These are phyloP conservation scores for Edaphochlamys debaryana DNA, from an alignment of 139 green algal genomes.

Conservation along the genomic window DNA sequence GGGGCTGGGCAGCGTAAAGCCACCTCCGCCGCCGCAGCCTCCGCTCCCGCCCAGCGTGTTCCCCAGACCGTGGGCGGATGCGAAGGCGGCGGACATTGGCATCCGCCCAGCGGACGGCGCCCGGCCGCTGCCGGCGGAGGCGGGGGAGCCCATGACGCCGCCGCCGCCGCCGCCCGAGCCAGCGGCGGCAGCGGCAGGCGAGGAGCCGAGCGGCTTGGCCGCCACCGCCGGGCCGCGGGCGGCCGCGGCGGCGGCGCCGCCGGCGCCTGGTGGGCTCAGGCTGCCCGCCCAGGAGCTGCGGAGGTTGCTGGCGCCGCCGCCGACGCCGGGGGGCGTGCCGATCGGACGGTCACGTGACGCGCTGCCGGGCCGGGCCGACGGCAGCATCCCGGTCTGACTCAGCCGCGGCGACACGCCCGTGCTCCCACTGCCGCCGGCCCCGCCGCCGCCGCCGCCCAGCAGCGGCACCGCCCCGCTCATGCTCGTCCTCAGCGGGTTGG, in stretches of 20 bases:
- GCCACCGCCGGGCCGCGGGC: background rate
- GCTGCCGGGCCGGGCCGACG: too few relatives aligned
- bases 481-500: background rate
- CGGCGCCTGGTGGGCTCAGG: background rate
- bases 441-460: background rate
- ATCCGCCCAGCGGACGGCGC: background rate
- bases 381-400: background rate
- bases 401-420: background rate
- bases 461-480: background rate
- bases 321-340: background rate
- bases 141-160: background rate
- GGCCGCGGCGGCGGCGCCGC: background rate
- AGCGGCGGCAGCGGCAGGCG: too few relatives aligned
- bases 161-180: background rate
- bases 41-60: background rate
- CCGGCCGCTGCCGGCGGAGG: background rate
- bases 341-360: background rate
- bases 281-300: constrained; percentile 25
- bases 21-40: background rate
- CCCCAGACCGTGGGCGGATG: background rate
- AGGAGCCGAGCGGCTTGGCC: background rate
- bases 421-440: background rate
- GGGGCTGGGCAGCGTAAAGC: background rate
- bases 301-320: background rate
- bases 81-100: constrained; percentile 21